Evolutionary conservation across 768 basidiomycete genomes (phyloP), one percentile per base, ranked within the genome.

Genomic region (Xerocomus potaroensis): DNA sequence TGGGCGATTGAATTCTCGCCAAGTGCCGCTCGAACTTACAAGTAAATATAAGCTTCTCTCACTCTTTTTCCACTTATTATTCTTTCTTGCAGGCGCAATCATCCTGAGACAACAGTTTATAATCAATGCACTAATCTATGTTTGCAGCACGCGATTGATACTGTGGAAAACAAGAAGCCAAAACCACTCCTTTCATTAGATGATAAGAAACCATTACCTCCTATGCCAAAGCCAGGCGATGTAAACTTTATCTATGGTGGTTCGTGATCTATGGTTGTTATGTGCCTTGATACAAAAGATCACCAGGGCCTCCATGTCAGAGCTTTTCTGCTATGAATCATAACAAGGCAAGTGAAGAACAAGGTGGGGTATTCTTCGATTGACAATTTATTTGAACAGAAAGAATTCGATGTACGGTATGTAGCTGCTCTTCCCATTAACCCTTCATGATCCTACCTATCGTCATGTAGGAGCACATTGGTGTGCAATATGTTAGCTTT

Each of bases 221-320:
- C 63, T 0, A 73, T 89, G 72, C 87, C 86, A 7, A 67, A 69
- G 47, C 75, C 71, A 31, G 76, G 74, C 4, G 77, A 80, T 12
- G 76, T 86, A 3, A 83, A 86, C 53, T 76, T 89, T 45, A 78
- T 89, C n/a, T 84, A 75, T 62, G 84, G 87, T 48, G 84, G 85
- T 83, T 65, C 38, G 75, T 63, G 15, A 33, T 54, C 45, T 15
- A 40, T 11, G 11, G 6, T 40, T 42, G 15, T 41, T 42, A n/a
- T 3, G 10, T 42, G 24, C 32, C 23, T 36, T 27, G 14, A 16
- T 22, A 32, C 27, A 34, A 45, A 21, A 34, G 8, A 29, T 26
- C 22, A 3, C 7, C 46, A 86, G 86, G 86, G 3, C 84, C 86
- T 4, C 87, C 87, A 11, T 89, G 87, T 55, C 87, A 88, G 52